phyloP scores from a whole-genome alignment of 306 rosid genomes.

The Fragaria ananassa region DNA sequence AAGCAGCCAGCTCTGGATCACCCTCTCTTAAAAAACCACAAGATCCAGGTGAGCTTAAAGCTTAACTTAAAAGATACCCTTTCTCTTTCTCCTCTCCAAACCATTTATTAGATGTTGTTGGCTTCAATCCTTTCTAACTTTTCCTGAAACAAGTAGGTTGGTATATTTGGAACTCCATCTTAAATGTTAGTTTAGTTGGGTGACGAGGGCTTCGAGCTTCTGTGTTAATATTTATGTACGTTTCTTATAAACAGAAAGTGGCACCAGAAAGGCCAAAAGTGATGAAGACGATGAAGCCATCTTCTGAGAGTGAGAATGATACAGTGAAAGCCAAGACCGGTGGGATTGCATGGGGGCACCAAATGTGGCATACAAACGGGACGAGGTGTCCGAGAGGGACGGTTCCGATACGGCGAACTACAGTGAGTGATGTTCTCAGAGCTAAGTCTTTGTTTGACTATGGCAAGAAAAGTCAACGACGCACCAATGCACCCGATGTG shows the following conservation, averaged over 20 bases:
- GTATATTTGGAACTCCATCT: background rate
- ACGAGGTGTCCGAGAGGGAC: constrained; percentile 77
- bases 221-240: background rate
- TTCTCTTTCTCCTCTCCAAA: background rate
- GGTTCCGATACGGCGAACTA: constrained; percentile 74
- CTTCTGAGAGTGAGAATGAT: background rate
- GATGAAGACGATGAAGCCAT: constrained; percentile 19
- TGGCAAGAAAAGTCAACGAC: constrained; percentile 61
- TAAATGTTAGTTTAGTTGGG: background rate
- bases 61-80: background rate
- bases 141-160: constrained; percentile 1
- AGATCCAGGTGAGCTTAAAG: constrained; percentile 43
- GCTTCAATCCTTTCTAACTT: background rate
- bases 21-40: constrained; percentile 50
- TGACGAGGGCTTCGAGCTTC: background rate
- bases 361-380: constrained; percentile 85
- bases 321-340: background rate
- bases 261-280: constrained; percentile 55
- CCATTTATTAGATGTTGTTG: constrained; percentile 7
- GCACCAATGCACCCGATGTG: constrained; percentile 51
- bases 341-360: constrained; percentile 36
- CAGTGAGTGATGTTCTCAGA: constrained; percentile 57
- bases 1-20: constrained; percentile 52
- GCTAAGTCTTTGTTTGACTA: constrained; percentile 74
- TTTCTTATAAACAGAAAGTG: constrained; percentile 40